Conservation (phyloP, 2,329 filamentous ascomycete genomes). For the Colletotrichum echinochloae region DNA sequence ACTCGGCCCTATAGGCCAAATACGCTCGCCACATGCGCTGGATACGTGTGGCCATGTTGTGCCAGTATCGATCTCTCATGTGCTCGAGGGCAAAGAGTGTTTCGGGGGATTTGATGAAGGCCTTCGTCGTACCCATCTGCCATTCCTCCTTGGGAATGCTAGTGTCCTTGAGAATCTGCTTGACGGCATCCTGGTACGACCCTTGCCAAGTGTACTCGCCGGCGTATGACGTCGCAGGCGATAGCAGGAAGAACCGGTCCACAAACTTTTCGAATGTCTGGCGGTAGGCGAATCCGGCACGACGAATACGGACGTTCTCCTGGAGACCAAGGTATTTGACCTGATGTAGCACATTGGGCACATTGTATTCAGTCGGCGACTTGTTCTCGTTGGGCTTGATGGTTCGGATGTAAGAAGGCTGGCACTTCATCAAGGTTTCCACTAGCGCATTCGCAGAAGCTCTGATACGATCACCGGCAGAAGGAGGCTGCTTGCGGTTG, state of each 20-base stretch:
- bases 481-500: constrained; percentile 92
- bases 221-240: constrained; percentile 93
- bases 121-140: constrained; percentile 96
- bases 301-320: constrained; percentile 96
- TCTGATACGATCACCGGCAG: constrained; percentile 96
- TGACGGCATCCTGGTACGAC: constrained; percentile 86
- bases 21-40: constrained; percentile 98
- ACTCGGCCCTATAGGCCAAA: constrained; percentile 90
- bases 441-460: constrained; percentile 94
- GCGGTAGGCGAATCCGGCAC: constrained; percentile 96
- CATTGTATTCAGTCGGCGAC: constrained; percentile 91
- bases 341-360: constrained; percentile 93
- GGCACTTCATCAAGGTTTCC: constrained; percentile 94
- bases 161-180: constrained; percentile 94
- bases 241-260: constrained; percentile 95
- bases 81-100: constrained; percentile 96
- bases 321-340: constrained; percentile 99
- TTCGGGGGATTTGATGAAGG: constrained; percentile 98
- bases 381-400: constrained; percentile 99
- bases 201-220: constrained; percentile 98
- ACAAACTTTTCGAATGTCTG: constrained; percentile 99
- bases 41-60: constrained; percentile 98
- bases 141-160: constrained; percentile 96
- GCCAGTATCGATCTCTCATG: constrained; percentile 98
- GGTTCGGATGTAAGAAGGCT: constrained; percentile 97